Evolutionary conservation across 352 stramenopile genomes (phyloP).

Genomic region (Globisporangium iwayamae): DNA sequence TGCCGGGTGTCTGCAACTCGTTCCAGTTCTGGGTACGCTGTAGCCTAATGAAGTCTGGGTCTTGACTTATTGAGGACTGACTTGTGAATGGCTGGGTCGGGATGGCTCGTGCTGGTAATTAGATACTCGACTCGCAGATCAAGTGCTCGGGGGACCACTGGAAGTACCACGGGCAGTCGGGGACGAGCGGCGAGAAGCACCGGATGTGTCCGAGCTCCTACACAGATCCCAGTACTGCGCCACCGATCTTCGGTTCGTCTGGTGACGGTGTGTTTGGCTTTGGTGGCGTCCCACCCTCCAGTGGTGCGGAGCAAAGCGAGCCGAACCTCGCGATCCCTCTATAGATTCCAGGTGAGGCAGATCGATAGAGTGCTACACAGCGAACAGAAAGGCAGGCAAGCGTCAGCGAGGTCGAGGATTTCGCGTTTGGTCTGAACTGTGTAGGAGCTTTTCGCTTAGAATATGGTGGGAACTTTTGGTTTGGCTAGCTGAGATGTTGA

Average conservation of each 20-base stretch:
- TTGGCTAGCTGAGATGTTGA: too few relatives aligned
- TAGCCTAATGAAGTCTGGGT: too few relatives aligned
- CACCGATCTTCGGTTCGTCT: slow-evolving; percentile 1
- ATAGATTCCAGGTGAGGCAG: background rate
- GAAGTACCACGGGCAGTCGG: slow-evolving; percentile 25
- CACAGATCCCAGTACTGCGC: background rate
- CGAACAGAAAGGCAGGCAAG: too few relatives aligned
- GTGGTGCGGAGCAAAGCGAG: background rate
- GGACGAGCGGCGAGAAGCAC: slow-evolving; percentile 31
- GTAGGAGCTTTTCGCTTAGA: too few relatives aligned
- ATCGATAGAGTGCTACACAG: too few relatives aligned
- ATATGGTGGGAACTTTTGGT: too few relatives aligned
- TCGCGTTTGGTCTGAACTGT: too few relatives aligned
- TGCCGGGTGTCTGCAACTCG: slow-evolving; percentile 61
- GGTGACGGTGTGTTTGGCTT: background rate
- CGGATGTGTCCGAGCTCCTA: slow-evolving; percentile 19
- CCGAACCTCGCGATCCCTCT: slow-evolving; percentile 20
- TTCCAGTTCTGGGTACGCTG: slow-evolving; percentile 67
- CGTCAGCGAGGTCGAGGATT: too few relatives aligned
- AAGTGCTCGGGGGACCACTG: slow-evolving; percentile 44
- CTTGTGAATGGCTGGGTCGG: background rate
- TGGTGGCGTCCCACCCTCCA: background rate
- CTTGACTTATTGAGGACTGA: too few relatives aligned
- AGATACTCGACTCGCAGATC: slow-evolving; percentile 65
- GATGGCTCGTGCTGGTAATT: background rate